phyloP scores from a whole-genome alignment of 495 filamentous ascomycete species.

The Neurospora sublineolata region DNA sequence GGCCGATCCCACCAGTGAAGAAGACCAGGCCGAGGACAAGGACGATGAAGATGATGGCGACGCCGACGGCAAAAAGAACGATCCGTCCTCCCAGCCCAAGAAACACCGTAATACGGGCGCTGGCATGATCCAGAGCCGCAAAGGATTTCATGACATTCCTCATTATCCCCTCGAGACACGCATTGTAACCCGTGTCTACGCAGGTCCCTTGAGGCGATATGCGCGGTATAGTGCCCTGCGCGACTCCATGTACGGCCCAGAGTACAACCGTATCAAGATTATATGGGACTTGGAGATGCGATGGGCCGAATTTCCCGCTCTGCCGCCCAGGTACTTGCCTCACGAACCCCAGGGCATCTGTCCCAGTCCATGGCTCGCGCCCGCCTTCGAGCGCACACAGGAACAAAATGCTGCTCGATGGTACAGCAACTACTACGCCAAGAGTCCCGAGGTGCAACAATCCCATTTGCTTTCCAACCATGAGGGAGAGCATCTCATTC shows the following conservation, averaged over 20 bases:
- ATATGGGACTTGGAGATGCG: slow-evolving; percentile 29
- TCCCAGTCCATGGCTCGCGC: slow-evolving; percentile 31
- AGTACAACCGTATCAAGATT: slow-evolving; percentile 23
- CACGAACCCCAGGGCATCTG: slow-evolving; percentile 16
- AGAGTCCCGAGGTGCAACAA: slow-evolving; percentile 10
- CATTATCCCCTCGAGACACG: slow-evolving; percentile 34
- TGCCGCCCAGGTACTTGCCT: slow-evolving; percentile 25
- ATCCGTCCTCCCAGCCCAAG: slow-evolving; percentile 7
- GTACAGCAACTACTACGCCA: slow-evolving; percentile 18
- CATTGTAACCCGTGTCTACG: slow-evolving; percentile 35
- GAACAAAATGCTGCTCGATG: slow-evolving; percentile 17
- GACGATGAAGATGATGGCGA: slow-evolving; percentile 11
- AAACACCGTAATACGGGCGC: slow-evolving; percentile 10
- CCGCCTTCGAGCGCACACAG: slow-evolving; percentile 18
- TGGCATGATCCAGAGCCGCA: slow-evolving; percentile 17
- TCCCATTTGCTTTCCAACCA: slow-evolving; percentile 12
- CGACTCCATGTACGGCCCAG: slow-evolving; percentile 34
- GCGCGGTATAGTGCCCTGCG: slow-evolving; percentile 30
- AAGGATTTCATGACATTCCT: slow-evolving; percentile 26
- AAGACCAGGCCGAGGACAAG: slow-evolving; percentile 6
- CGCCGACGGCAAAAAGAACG: slow-evolving; percentile 5
- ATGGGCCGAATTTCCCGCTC: slow-evolving; percentile 26
- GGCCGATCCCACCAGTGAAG: not conserved
- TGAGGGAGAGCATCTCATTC: slow-evolving; percentile 18
- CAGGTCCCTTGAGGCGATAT: slow-evolving; percentile 33